Conservation (phyloP, 306 rosid species). For the Sesbania bispinosa region DNA sequence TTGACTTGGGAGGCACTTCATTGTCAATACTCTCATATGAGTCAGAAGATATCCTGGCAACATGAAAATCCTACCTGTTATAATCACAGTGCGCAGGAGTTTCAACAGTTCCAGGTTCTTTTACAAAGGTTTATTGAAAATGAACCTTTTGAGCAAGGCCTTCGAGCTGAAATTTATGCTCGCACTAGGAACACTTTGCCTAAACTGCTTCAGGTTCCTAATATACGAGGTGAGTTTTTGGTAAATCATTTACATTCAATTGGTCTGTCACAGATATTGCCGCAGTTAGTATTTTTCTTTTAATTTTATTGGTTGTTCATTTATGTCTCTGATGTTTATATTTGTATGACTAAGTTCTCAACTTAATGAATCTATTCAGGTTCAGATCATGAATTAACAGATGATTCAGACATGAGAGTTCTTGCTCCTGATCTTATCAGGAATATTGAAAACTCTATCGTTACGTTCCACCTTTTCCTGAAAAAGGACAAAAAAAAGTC, state of each 20-base stretch:
- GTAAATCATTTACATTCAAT: background rate
- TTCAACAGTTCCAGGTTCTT: slow-evolving; percentile 93
- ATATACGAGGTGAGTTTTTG: slow-evolving; percentile 54
- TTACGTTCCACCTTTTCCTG: slow-evolving; percentile 69
- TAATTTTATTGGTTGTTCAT: background rate
- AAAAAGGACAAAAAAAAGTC: slow-evolving; percentile 81
- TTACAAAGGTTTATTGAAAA: slow-evolving; percentile 90
- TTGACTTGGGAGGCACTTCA: slow-evolving; percentile 98
- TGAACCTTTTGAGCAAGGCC: slow-evolving; percentile 90
- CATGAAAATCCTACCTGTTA: slow-evolving; percentile 68
- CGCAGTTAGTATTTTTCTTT: too few relatives aligned
- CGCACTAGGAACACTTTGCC: slow-evolving; percentile 64
- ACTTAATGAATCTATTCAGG: slow-evolving; percentile 46
- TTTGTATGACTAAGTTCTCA: slow-evolving; percentile 2
- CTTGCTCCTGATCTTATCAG: slow-evolving; percentile 72
- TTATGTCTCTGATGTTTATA: background rate
- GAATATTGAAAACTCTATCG: slow-evolving; percentile 70
- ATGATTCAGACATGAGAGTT: slow-evolving; percentile 50
- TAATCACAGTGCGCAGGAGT: slow-evolving; percentile 74
- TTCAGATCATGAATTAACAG: slow-evolving; percentile 50
- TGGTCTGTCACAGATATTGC: background rate
- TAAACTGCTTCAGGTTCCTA: slow-evolving; percentile 83
- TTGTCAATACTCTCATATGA: slow-evolving; percentile 82
- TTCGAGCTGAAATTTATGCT: slow-evolving; percentile 66
- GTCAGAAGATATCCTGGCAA: slow-evolving; percentile 75